Conservation (phyloP, 768 basidiomycete genomes). For the Erythrobasidium yunnanense region DNA sequence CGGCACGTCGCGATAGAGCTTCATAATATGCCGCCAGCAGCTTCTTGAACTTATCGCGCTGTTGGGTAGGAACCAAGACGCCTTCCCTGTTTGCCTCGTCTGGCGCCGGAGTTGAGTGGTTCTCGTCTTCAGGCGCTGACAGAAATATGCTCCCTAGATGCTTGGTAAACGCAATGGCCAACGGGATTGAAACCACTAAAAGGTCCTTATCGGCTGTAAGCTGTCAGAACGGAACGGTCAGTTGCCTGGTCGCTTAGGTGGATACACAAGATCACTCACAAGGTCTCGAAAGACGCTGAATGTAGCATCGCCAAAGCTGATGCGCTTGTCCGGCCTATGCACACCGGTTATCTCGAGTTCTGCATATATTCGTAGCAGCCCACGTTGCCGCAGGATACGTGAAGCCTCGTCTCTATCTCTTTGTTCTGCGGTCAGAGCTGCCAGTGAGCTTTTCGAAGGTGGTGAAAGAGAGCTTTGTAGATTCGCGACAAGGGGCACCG, state of each 20-base stretch:
- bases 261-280: slow-evolving; percentile 47
- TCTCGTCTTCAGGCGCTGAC: not conserved
- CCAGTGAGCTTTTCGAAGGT: slow-evolving; percentile 46
- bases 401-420: slow-evolving; percentile 82
- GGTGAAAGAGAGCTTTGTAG: slow-evolving; percentile 47
- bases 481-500: slow-evolving; percentile 56
- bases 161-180: slow-evolving; percentile 85
- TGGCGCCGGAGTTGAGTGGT: not conserved
- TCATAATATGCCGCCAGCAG: slow-evolving; percentile 93
- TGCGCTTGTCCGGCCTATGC: slow-evolving; percentile 64
- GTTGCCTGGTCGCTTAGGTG: not conserved
- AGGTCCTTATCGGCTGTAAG: slow-evolving; percentile 37
- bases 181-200: slow-evolving; percentile 52
- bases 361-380: slow-evolving; percentile 71
- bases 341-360: slow-evolving; percentile 82
- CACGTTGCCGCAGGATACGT: slow-evolving; percentile 69
- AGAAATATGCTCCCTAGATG: slow-evolving; percentile 73
- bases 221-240: slow-evolving; percentile 20
- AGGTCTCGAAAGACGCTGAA: slow-evolving; percentile 75
- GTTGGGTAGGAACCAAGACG: slow-evolving; percentile 72
- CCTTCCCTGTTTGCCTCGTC: slow-evolving; percentile 43
- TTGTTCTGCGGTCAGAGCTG: slow-evolving; percentile 62
- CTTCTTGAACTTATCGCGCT: slow-evolving; percentile 75
- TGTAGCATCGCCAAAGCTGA: slow-evolving; percentile 60
- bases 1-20: slow-evolving; percentile 75